Evolutionary conservation across 192 early-diverging fungal genomes (phyloP).

Genomic region (Coemansia sp.): DNA sequence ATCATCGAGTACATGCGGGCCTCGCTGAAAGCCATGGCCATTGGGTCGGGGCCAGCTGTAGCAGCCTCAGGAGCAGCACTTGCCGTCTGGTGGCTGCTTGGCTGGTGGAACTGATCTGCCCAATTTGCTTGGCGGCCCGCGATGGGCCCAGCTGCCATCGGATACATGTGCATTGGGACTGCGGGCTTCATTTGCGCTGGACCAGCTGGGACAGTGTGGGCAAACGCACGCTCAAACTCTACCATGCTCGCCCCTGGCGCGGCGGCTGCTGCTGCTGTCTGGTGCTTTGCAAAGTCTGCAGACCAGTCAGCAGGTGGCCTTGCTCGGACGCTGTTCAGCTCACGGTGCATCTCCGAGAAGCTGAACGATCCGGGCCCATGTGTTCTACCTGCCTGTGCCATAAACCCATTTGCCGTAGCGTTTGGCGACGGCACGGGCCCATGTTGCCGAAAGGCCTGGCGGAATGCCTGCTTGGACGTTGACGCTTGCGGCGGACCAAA

Average conservation of each 20-base stretch:
- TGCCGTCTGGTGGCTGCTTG: conserved; percentile 18
- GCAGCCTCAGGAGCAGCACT: conserved; percentile 15
- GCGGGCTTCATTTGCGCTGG: conserved; percentile 9
- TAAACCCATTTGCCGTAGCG: conserved; percentile 22
- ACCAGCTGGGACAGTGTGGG: conserved; percentile 14
- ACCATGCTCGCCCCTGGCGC: conserved; percentile 24
- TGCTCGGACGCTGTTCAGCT: conserved; percentile 60
- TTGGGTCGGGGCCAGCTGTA: conserved; percentile 25
- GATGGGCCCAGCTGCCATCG: conserved; percentile 16
- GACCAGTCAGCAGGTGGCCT: conserved; percentile 63
- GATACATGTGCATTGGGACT: conserved; percentile 37
- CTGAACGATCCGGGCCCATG: conserved; percentile 57
- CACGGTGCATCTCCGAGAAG: conserved; percentile 68
- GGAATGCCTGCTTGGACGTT: conserved; percentile 44
- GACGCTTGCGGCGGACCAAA: conserved; percentile 40
- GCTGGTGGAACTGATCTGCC: conserved; percentile 56
- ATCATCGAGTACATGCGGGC: conserved; percentile 56
- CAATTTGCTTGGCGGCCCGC: conserved; percentile 38
- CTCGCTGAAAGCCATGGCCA: conserved; percentile 67
- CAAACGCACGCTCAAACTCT: conserved; percentile 50
- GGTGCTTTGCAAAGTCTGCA: conserved; percentile 68
- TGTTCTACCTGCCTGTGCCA: conserved; percentile 23
- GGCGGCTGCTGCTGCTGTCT: conserved; percentile 13
- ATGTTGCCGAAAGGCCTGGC: conserved; percentile 42
- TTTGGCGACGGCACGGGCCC: conserved; percentile 21